Conservation (phyloP, 108 stramenopile species). For the Stephanodiscus minutulus region DNA sequence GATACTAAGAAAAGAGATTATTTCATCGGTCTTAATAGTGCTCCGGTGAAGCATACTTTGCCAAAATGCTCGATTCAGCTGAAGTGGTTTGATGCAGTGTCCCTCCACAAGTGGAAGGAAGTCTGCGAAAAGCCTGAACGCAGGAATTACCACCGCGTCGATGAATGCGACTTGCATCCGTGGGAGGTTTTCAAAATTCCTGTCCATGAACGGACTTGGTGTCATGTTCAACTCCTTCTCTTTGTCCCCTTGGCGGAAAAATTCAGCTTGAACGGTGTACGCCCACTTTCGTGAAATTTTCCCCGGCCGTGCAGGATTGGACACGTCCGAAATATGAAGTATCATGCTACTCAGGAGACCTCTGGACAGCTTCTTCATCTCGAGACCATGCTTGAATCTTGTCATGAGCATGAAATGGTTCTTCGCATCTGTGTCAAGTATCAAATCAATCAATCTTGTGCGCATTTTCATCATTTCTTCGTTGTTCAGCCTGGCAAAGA, state of each 20-base stretch:
- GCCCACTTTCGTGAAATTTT: constrained; percentile 48
- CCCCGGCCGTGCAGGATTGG: constrained; percentile 51
- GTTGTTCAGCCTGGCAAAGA: constrained; percentile 47
- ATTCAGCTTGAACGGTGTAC: constrained; percentile 53
- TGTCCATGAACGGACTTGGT: constrained; percentile 47
- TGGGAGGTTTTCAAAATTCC: constrained; percentile 54
- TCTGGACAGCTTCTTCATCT: constrained; percentile 53
- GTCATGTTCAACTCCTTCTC: constrained; percentile 41
- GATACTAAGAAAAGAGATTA: constrained; percentile 32
- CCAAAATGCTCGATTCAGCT: constrained; percentile 55
- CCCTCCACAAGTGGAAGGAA: constrained; percentile 49
- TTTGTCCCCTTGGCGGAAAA: constrained; percentile 58
- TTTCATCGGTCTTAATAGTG: constrained; percentile 38
- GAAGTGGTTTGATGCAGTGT: constrained; percentile 47
- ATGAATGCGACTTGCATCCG: constrained; percentile 57
- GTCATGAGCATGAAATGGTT: constrained; percentile 53
- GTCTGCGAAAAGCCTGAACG: constrained; percentile 46
- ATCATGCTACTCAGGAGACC: constrained; percentile 58
- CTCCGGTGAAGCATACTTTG: constrained; percentile 43
- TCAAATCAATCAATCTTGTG: constrained; percentile 49
- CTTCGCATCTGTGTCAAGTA: constrained; percentile 60
- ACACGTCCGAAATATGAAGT: constrained; percentile 53
- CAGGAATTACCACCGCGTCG: constrained; percentile 51
- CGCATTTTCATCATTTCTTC: constrained; percentile 48
- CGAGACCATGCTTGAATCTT: constrained; percentile 55